Conservation (phyloP, 345 rosid species). For the Erodium maritimum region DNA sequence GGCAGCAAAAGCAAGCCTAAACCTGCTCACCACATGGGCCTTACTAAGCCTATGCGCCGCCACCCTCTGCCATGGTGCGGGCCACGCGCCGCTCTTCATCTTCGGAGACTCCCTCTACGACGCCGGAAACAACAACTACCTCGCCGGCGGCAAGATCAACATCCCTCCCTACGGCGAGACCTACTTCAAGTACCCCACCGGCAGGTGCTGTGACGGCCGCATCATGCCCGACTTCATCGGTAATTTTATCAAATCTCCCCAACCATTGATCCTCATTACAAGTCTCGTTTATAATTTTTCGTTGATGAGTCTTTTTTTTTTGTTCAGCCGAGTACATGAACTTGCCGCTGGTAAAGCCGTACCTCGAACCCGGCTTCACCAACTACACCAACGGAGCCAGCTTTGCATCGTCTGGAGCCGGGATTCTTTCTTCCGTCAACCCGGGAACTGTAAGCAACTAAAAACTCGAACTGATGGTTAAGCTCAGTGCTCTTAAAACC, state of each 20-base stretch:
- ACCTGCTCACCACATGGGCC: no score
- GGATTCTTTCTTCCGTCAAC: constrained; percentile 5
- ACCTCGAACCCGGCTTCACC: constrained; percentile 5
- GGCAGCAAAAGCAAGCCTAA: no score
- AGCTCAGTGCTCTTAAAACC: no score
- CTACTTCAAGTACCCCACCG: constrained; percentile 10
- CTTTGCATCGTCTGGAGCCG: constrained; percentile 17
- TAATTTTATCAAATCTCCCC: no score
- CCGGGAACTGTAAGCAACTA: constrained; percentile 2
- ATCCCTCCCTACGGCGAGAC: constrained; percentile 8
- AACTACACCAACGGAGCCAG: constrained; percentile 13
- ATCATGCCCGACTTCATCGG: constrained; percentile 16
- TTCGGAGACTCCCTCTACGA: constrained; percentile 14
- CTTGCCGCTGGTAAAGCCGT: constrained; percentile 9
- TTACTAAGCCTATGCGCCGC: no score
- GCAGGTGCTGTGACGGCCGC: constrained; percentile 10
- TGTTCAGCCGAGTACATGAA: constrained; percentile 16
- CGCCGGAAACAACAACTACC: constrained; percentile 8
- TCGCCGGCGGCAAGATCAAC: background rate
- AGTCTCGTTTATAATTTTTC: no score
- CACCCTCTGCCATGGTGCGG: background rate
- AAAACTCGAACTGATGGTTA: no score
- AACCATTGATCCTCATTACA: no score
- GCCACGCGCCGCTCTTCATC: constrained; percentile 7
- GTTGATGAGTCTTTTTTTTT: no score